Base-by-base conservation (phyloP, 2,329 filamentous ascomycete species). In the Xylariaceae sp. region DNA sequence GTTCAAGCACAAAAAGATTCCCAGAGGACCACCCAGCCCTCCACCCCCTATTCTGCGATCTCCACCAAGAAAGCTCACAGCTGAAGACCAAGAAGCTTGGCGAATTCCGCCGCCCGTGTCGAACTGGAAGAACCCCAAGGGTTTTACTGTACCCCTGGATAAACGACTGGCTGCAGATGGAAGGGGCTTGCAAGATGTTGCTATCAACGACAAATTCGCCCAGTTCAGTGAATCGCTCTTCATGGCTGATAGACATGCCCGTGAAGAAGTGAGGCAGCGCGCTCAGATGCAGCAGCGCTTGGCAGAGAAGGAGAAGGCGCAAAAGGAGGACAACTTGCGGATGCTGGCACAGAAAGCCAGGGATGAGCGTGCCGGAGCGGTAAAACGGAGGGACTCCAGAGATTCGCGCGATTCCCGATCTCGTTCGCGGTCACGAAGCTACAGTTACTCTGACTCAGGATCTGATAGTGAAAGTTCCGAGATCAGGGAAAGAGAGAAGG, bases 81-180 rank as follows among this genome's bases (percentile, higher is more conserved):
- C 92, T 6, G 91, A 96, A 67, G 94, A 99, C 61, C 92, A 97
- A 69, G 94, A 97, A 68, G 89, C 89, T 51, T 99, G 94, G 94
- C 90, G 86, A 64, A 96, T 83, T 38, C 80, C 77, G 0, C 90
- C 92, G 2, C 89, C 92, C 0, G 86, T 99, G 2, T 95, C 89
- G 17, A 97, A 97, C 69, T 99, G 94, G 94, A 99, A 99, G 80
- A 99, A 99, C 68, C 89, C 92, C 1, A 97, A 97, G 74, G 94
- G 94, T 62, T 99, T 96, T 66, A 99, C 94, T 0, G 89, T 99
- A 1, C 90, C 94, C 0, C 71, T 99, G 45, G 94, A 99, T 68
- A 99, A 99, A 75, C 86, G 94, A 65, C 73, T 99, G 59, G 94
- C 94, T 15, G 92, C 94, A 9, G 92, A 97, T 68, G 94, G 94